Conservation (phyloP, 768 basidiomycete genomes). For the Pleurotus citrinopileatus region DNA sequence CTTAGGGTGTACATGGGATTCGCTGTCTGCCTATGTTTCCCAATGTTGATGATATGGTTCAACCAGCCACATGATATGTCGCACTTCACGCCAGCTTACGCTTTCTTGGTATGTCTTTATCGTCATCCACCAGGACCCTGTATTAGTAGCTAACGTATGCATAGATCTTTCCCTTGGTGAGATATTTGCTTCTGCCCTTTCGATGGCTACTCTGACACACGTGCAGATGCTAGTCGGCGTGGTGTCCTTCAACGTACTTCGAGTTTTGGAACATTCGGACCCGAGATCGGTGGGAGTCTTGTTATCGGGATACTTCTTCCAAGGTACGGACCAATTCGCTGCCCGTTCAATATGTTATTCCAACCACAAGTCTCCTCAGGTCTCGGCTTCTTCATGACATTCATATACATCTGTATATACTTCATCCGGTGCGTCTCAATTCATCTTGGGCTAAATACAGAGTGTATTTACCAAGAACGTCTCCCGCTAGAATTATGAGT, state of each 20-base stretch:
- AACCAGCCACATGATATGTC: slow-evolving; percentile 42
- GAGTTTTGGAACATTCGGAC: slow-evolving; percentile 32
- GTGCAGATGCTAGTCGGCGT: slow-evolving; percentile 45
- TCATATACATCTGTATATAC: slow-evolving; percentile 49
- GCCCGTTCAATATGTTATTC: background rate
- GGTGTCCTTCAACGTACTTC: slow-evolving; percentile 40
- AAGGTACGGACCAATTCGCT: slow-evolving; percentile 25
- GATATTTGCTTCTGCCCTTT: slow-evolving; percentile 7
- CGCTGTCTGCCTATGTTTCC: slow-evolving; percentile 35
- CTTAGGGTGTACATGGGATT: slow-evolving; percentile 39
- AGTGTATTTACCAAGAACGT: background rate
- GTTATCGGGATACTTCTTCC: slow-evolving; percentile 44
- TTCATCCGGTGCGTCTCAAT: slow-evolving; percentile 33
- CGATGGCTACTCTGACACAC: background rate
- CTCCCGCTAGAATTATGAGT: slow-evolving; percentile 31
- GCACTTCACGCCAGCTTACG: slow-evolving; percentile 34
- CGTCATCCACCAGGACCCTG: background rate
- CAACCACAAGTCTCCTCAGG: slow-evolving; percentile 21
- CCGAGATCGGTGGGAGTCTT: slow-evolving; percentile 37
- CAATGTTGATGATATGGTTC: slow-evolving; percentile 50
- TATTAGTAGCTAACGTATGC: background rate
- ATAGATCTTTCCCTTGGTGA: slow-evolving; percentile 33
- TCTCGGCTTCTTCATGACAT: slow-evolving; percentile 46
- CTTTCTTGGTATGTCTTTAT: slow-evolving; percentile 30
- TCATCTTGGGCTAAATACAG: background rate